phyloP scores from a whole-genome alignment of 495 filamentous ascomycete genomes.

The Hyphodiscus hymeniophilus region DNA sequence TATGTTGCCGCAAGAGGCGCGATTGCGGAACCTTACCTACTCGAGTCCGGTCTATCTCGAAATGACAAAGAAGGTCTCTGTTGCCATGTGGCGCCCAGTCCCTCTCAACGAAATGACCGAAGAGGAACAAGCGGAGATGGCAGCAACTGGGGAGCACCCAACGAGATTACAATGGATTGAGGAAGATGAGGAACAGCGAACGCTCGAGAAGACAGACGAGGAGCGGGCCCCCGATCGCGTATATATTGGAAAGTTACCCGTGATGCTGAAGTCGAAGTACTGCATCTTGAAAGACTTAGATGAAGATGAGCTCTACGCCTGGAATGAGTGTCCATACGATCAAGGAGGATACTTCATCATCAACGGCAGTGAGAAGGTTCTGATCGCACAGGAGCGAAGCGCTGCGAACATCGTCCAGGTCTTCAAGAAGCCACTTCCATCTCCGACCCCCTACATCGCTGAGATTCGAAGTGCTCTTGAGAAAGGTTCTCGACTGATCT shows the following conservation, averaged over 20 bases:
- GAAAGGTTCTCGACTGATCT: constrained; percentile 90
- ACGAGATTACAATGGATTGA: constrained; percentile 51
- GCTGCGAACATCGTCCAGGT: constrained; percentile 98
- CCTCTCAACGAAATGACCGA: constrained; percentile 53
- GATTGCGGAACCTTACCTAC: constrained; percentile 91
- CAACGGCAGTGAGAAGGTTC: constrained; percentile 98
- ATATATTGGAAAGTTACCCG: constrained; percentile 79
- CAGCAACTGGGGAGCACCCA: constrained; percentile 37
- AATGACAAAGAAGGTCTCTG: constrained; percentile 68
- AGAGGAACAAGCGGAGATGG: constrained; percentile 45
- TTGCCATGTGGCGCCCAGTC: constrained; percentile 68
- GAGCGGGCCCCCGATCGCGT: constrained; percentile 34
- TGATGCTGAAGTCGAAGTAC: constrained; percentile 95
- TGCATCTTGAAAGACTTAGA: constrained; percentile 76
- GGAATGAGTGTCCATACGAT: constrained; percentile 96
- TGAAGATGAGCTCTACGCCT: constrained; percentile 72
- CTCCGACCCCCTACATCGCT: constrained; percentile 81
- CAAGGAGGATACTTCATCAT: constrained; percentile 98
- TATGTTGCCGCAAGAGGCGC: constrained; percentile 85
- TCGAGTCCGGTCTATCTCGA: constrained; percentile 81
- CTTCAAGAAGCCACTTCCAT: constrained; percentile 89
- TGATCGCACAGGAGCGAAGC: constrained; percentile 95
- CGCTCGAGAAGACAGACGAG: constrained; percentile 25
- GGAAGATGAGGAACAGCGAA: constrained; percentile 33
- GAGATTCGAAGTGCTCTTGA: constrained; percentile 95